Evolutionary conservation across 2,329 filamentous ascomycete genomes (phyloP).

Genomic region (Leptodontidium sp.): DNA sequence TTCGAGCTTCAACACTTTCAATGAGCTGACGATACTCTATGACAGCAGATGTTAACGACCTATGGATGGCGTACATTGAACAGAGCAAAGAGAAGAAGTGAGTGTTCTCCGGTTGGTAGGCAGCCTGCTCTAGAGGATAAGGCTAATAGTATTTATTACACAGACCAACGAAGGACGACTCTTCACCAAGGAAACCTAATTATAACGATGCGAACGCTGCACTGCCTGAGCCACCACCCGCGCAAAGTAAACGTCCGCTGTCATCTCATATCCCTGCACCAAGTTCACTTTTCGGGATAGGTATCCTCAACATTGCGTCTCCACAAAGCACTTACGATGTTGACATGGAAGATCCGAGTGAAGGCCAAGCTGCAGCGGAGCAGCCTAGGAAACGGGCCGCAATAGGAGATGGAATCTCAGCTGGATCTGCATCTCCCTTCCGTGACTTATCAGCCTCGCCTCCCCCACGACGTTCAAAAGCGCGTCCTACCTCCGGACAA

Average conservation of each 20-base stretch:
- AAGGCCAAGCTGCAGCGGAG: constrained; percentile 27
- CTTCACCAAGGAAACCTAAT: constrained; percentile 25
- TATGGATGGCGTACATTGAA: constrained; percentile 36
- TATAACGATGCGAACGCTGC: constrained; percentile 30
- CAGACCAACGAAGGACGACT: constrained; percentile 35
- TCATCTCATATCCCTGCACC: constrained; percentile 11
- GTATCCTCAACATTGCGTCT: constrained; percentile 36
- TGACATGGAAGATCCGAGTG: constrained; percentile 34
- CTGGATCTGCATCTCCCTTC: constrained; percentile 39
- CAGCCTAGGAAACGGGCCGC: constrained; percentile 42
- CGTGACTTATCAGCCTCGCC: constrained; percentile 38
- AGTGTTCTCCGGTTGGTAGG: background rate
- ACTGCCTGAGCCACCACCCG: constrained; percentile 28
- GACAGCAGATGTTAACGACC: constrained; percentile 24
- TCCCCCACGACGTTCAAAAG: constrained; percentile 36
- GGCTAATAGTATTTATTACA: constrained; percentile 28
- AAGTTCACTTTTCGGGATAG: constrained; percentile 33
- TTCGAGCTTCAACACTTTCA: no score
- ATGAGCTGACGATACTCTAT: no score
- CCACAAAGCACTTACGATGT: constrained; percentile 32
- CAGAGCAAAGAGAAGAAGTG: constrained; percentile 33
- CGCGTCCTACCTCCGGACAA: constrained; percentile 35
- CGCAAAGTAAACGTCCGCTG: constrained; percentile 20
- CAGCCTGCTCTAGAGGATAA: constrained; percentile 3
- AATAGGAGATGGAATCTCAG: constrained; percentile 43